Conservation (phyloP, 2,329 filamentous ascomycete species). For the Gyromitra esculenta region DNA sequence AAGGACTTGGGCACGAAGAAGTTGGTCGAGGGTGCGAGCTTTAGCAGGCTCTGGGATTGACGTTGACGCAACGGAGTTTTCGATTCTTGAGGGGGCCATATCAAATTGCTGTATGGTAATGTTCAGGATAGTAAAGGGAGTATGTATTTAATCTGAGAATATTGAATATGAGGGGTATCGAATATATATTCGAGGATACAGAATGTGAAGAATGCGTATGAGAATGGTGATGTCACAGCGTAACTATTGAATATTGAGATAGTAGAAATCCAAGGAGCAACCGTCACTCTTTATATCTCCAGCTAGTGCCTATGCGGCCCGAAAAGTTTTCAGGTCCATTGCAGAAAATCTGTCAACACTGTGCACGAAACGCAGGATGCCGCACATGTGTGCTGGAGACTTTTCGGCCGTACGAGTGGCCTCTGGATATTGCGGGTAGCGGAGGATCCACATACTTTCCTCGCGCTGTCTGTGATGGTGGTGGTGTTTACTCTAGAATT, state of each 20-base stretch:
- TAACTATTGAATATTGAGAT: conserved; percentile 23
- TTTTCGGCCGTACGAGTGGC: no score
- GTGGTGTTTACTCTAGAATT: not conserved
- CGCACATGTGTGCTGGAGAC: no score
- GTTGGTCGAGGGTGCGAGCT: conserved; percentile 47
- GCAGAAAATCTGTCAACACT: no score
- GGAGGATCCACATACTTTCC: not conserved
- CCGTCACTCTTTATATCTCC: conserved; percentile 29
- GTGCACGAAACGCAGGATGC: no score
- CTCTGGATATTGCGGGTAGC: not conserved
- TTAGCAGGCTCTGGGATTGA: not conserved
- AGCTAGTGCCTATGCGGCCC: not conserved
- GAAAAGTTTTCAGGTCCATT: not conserved
- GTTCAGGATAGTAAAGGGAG: not conserved
- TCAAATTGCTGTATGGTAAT: not conserved
- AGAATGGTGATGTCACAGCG: conserved; percentile 10
- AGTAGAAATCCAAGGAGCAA: not conserved
- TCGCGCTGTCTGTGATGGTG: not conserved
- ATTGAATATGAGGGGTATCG: not conserved
- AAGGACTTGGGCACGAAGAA: conserved; percentile 35
- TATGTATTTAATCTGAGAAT: conserved; percentile 9
- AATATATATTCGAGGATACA: conserved; percentile 5
- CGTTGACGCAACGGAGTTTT: conserved; percentile 21
- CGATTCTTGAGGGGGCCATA: conserved; percentile 28
- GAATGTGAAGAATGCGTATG: not conserved